phyloP scores from a whole-genome alignment of 371 early-diverging fungal species.

The Mucor racemosus region DNA sequence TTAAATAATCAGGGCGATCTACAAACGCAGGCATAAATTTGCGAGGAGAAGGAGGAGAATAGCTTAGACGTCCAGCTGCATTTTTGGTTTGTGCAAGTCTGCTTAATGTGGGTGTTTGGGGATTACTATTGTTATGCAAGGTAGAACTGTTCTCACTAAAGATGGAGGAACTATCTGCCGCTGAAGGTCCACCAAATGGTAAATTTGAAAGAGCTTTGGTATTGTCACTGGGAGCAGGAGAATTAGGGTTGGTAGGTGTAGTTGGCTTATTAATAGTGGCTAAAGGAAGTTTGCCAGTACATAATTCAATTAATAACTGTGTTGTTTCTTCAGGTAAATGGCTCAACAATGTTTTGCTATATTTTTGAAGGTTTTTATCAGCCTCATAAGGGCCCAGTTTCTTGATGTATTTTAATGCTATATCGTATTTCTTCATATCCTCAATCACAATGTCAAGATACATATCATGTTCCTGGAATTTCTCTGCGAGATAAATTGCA shows the following conservation, averaged over 20 bases:
- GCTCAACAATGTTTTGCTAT: constrained; percentile 77
- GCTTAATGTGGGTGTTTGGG: constrained; percentile 5
- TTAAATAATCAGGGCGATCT: constrained; percentile 71
- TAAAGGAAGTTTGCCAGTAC: constrained; percentile 55
- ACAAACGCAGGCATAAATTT: constrained; percentile 79
- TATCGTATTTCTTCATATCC: constrained; percentile 79
- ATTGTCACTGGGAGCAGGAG: constrained; percentile 40
- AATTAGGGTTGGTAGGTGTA: constrained; percentile 5
- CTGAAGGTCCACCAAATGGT: constrained; percentile 38
- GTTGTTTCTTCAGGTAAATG: constrained; percentile 82
- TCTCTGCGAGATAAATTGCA: constrained; percentile 85
- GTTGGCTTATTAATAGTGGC: constrained; percentile 16
- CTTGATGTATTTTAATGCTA: constrained; percentile 73
- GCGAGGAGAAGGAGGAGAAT: constrained; percentile 59
- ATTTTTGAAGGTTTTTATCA: constrained; percentile 69
- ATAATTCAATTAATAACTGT: constrained; percentile 76
- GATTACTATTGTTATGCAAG: constrained; percentile 8
- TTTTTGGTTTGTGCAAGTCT: constrained; percentile 20
- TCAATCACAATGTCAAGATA: constrained; percentile 82
- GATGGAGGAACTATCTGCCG: constrained; percentile 21
- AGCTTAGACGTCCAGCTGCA: constrained; percentile 21
- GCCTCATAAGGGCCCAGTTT: constrained; percentile 63
- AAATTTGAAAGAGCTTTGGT: constrained; percentile 35
- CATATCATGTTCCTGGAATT: constrained; percentile 80
- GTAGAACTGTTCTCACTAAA: constrained; percentile 19